These are phyloP conservation scores for Debaryomycetaceae sp. DNA, from an alignment of 1,139 yeast genomes.

Conservation along the genomic window DNA sequence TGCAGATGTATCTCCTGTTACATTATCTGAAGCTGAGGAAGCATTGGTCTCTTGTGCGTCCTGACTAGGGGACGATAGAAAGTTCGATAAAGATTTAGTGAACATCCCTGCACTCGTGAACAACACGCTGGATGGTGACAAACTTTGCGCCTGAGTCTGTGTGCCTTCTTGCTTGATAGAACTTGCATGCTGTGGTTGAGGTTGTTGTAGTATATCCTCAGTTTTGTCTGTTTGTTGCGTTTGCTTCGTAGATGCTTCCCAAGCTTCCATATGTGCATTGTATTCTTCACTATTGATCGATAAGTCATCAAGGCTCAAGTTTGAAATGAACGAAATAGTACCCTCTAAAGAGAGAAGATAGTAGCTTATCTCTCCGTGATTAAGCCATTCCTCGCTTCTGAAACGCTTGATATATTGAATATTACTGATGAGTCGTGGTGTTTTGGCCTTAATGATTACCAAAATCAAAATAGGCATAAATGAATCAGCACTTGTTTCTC, in stretches of 20 bases:
- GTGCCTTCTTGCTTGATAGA: not conserved
- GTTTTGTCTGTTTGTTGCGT: slow-evolving; percentile 7
- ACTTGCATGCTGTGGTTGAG: slow-evolving; percentile 15
- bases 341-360: slow-evolving; percentile 85
- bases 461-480: slow-evolving; percentile 85
- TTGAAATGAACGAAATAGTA: slow-evolving; percentile 72
- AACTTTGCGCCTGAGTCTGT: slow-evolving; percentile 11
- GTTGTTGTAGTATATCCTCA: slow-evolving; percentile 12
- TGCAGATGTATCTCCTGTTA: slow-evolving; percentile 2
- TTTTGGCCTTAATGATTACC: slow-evolving; percentile 67
- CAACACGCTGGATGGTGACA: slow-evolving; percentile 50
- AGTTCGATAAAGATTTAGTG: slow-evolving; percentile 45
- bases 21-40: not conserved
- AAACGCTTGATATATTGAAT: slow-evolving; percentile 81
- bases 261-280: slow-evolving; percentile 45
- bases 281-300: slow-evolving; percentile 61
- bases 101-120: slow-evolving; percentile 53
- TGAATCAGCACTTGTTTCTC: slow-evolving; percentile 83
- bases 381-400: slow-evolving; percentile 66
- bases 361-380: slow-evolving; percentile 82
- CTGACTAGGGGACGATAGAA: slow-evolving; percentile 44
- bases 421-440: slow-evolving; percentile 66
- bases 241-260: slow-evolving; percentile 39
- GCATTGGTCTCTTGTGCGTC: slow-evolving; percentile 8
- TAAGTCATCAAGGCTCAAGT: slow-evolving; percentile 53